A percentile compares a stretch with the other conserved stretches of the same genome.
Conservation (phyloP, 2,329 filamentous ascomycete species). For the Alternaria brassicae region DNA sequence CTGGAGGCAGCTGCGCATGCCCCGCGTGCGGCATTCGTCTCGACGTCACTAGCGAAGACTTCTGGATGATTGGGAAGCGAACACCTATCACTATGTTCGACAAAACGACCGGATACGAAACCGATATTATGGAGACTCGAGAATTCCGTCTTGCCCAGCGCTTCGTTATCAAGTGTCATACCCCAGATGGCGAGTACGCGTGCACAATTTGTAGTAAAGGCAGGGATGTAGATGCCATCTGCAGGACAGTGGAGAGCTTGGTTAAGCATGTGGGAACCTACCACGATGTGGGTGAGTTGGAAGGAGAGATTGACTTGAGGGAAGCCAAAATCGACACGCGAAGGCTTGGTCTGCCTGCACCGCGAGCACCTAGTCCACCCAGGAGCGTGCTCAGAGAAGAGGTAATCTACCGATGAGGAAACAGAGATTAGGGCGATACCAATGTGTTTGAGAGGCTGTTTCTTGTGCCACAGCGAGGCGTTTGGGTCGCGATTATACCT, state of each 20-base stretch:
- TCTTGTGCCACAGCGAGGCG: neutral
- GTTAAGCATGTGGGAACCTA: constrained; percentile 48
- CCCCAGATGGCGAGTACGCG: constrained; percentile 46
- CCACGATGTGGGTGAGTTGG: constrained; percentile 44
- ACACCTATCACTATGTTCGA: constrained; percentile 36
- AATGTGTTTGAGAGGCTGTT: neutral
- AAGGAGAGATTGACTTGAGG: constrained; percentile 41
- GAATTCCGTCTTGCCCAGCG: constrained; percentile 48
- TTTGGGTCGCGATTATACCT: neutral
- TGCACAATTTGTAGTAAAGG: constrained; percentile 45
- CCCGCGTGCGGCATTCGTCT: constrained; percentile 39
- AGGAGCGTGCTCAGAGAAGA: constrained; percentile 21
- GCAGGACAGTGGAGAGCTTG: constrained; percentile 44
- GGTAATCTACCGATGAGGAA: constrained; percentile 24
- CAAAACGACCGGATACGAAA: constrained; percentile 32
- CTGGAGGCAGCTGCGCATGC: constrained; percentile 41
- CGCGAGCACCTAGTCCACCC: constrained; percentile 22
- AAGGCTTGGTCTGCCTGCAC: constrained; percentile 31
- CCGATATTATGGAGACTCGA: constrained; percentile 45
- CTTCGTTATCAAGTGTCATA: constrained; percentile 50
- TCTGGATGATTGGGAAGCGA: constrained; percentile 50
- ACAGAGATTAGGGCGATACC: no score
- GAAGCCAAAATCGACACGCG: constrained; percentile 34
- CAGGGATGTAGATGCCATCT: constrained; percentile 48
- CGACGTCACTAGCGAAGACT: constrained; percentile 43